Base-by-base conservation (phyloP, 345 rosid genomes). In the Corchorus olitorius region DNA sequence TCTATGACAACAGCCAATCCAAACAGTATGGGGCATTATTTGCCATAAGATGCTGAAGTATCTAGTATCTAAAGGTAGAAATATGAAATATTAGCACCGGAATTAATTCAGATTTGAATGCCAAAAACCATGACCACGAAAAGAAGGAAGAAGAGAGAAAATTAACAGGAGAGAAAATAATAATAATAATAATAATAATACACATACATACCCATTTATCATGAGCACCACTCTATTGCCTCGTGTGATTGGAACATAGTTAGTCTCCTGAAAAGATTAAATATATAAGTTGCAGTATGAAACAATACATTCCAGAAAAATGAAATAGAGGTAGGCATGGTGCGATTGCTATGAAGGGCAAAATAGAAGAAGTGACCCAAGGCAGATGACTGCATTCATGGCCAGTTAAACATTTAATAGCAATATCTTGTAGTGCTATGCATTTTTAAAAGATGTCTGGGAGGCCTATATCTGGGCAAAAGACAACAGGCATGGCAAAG, bases 201-300 rank as follows among this genome's bases (percentile, higher is more conserved):
- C 37, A n/a, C 35, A 20, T 20, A 78, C 96, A 79, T 90, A 95
- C 98, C 98, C 98, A 39, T 96, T 96, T 67, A 96, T 84, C 97
- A 96, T 89, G 85, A 96, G 94, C 79, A 92, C 93, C 91, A 96
- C 99, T 79, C 91, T 79, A 81, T 80, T 90, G 68, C 99, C 99
- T 33, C 94, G 89, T 22, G 94, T 89, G 69, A 96, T 96, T 45
- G 98, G 97, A 80, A 96, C 97, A 83, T 96, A 96, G 78, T 86
- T 91, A 77, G 90, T 93, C 85, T 93, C 99, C 99, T 96, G 91
- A 86, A 87, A 77, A 82, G 69, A 81, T 80, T 41, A 61, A 67
- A 35, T 53, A 20, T n/a, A n/a, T 34, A 17, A 53, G 74, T 54
- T 53, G 34, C 20, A 22, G 53, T 22, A 17, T 35, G 20, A 70